A percentile compares a stretch with the other conserved stretches of the same genome.
Evolutionary conservation across 495 filamentous ascomycete species (phyloP).

Genomic region (Apodospora peruviana): DNA sequence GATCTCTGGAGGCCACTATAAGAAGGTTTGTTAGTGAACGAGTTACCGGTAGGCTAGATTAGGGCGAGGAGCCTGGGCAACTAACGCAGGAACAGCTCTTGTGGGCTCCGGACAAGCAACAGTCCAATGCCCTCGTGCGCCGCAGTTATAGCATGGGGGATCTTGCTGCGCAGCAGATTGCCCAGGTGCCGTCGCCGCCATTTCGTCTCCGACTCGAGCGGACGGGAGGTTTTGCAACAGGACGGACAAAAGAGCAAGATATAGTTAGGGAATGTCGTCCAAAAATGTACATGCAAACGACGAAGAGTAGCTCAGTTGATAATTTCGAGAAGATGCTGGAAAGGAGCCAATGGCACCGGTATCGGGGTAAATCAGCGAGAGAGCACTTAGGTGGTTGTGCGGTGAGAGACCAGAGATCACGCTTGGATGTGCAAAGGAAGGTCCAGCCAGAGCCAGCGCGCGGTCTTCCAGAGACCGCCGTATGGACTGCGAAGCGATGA

Average conservation of each 20-base stretch:
- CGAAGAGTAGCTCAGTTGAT: too few species aligned
- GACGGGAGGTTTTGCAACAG: not conserved
- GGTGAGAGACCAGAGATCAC: too few species aligned
- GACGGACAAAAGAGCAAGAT: not conserved
- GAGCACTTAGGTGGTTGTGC: too few species aligned
- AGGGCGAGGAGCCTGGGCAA: constrained; percentile 11
- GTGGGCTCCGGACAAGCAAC: constrained; percentile 46
- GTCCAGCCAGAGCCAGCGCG: too few species aligned
- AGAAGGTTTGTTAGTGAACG: constrained; percentile 13
- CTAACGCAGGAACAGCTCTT: constrained; percentile 54
- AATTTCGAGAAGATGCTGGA: too few species aligned
- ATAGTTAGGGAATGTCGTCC: not conserved
- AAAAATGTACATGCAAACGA: not conserved
- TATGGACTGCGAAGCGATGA: too few species aligned
- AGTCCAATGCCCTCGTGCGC: constrained; percentile 41
- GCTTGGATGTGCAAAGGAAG: too few species aligned
- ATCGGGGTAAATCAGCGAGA: too few species aligned
- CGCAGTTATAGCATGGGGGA: constrained; percentile 48
- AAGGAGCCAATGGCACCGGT: too few species aligned
- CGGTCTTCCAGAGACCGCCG: too few species aligned
- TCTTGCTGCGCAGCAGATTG: constrained; percentile 27
- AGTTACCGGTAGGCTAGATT: not conserved
- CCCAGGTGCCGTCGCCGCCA: constrained; percentile 31
- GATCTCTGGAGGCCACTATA: constrained; percentile 34
- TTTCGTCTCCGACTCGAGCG: constrained; percentile 8